Evolutionary conservation across 2,329 filamentous ascomycete genomes (phyloP).

Genomic region (Claviceps quebecensis): DNA sequence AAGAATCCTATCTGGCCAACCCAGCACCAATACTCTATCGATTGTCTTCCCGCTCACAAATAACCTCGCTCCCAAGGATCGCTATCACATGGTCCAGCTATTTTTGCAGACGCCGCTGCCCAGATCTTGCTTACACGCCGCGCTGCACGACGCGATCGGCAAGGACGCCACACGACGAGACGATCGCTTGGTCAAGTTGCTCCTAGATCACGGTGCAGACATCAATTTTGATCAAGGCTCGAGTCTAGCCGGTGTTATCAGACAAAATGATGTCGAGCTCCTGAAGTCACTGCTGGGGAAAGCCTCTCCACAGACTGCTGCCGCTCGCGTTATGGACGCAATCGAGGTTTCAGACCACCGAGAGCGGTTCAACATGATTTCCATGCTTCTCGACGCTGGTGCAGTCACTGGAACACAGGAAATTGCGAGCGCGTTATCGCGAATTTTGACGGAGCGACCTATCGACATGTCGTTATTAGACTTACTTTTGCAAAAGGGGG

Average conservation of each 20-base stretch:
- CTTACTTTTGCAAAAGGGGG: constrained; percentile 35
- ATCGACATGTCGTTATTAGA: constrained; percentile 36
- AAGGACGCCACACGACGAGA: constrained; percentile 34
- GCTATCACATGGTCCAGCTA: constrained; percentile 33
- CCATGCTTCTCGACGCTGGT: constrained; percentile 31
- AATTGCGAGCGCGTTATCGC: constrained; percentile 28
- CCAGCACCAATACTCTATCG: constrained; percentile 31
- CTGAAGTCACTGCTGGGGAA: constrained; percentile 31
- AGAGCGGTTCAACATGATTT: constrained; percentile 31
- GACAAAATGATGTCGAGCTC: constrained; percentile 31
- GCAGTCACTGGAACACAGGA: constrained; percentile 28
- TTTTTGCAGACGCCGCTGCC: constrained; percentile 36
- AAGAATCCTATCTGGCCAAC: constrained; percentile 31
- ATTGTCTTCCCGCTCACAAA: constrained; percentile 34
- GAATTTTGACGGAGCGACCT: constrained; percentile 28
- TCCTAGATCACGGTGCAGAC: constrained; percentile 38
- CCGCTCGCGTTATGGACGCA: constrained; percentile 32
- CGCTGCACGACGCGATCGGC: constrained; percentile 38
- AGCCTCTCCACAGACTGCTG: constrained; percentile 31
- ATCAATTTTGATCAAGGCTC: constrained; percentile 39
- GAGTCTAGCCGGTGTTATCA: constrained; percentile 33
- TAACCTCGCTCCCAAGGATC: constrained; percentile 26
- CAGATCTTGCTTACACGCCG: constrained; percentile 31
- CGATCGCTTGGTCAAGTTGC: constrained; percentile 34
- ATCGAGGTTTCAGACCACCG: constrained; percentile 30